Base-by-base conservation (phyloP, 768 basidiomycete genomes). In the Lactarius trivialis region DNA sequence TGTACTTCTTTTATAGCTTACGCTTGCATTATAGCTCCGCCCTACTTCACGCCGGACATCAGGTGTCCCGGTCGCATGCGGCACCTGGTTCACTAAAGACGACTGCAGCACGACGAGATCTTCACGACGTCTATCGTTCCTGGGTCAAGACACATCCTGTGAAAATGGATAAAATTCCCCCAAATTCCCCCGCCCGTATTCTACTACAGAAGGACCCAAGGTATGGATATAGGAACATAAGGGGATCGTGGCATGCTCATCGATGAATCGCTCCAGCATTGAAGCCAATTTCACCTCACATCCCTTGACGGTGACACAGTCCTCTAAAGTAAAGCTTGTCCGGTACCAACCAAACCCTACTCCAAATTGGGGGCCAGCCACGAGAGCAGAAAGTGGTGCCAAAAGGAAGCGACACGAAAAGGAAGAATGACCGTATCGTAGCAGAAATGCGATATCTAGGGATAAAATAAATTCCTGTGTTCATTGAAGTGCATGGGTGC, bases 311-410 rank as follows among this genome's bases (percentile, higher is more conserved):
- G 78, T 82, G 2, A 82, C 82, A 8, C 73, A 80, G 15, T 81
- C 85, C 7, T 81, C 82, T 21, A 83, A 84, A 60, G 77, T 90
- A 60, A 92, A 91, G 66, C 76, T 96, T 7, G 89, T 95, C 1
- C 80, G 93, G 41, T 97, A 95, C 74, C 93, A 96, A 72, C 82
- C 84, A 64, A 98, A 97, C 70, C 97, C 96, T 5, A 80, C 84
- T n/a, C 80, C 85, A 2, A 81, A 97, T 71, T 99, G 97, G 97
- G 96, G 96, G 0, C 97, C 96, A 0, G 89, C 83, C 17, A 79
- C 81, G 57, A 87, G 80, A 69, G 88, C 89, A 4, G 75, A 69
- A 24, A 72, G 73, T 28, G 74, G 75, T n/a, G 70, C 67, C 26
- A 75, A 82, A 71, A 73, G 79, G 53, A 82, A 81, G 66, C 72